A percentile compares a stretch with the other conserved stretches of the same genome.
phyloP scores from a whole-genome alignment of 1,284 basidiomycete species.

The Bjerkandera adusta region DNA sequence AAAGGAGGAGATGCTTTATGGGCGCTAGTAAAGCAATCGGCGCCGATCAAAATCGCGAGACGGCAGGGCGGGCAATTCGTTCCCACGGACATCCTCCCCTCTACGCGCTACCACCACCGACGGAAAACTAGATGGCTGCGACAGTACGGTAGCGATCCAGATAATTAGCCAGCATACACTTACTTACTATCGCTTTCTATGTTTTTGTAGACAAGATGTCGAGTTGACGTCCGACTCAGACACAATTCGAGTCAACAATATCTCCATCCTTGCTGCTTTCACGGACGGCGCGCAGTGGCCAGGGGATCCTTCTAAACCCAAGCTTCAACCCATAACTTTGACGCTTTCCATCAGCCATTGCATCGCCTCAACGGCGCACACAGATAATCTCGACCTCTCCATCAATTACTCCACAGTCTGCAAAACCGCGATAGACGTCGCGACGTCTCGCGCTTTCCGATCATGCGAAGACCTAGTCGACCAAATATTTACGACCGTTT shows the following conservation, averaged over 20 bases:
- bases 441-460: conserved; percentile 31
- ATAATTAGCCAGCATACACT: too few relatives aligned
- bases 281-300: conserved; percentile 44
- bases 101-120: too few relatives aligned
- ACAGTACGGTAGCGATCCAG: too few relatives aligned
- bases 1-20: conserved; percentile 1
- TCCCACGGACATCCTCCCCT: too few relatives aligned
- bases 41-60: too few relatives aligned
- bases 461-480: conserved; percentile 43
- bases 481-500: conserved; percentile 42
- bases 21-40: not conserved
- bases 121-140: too few relatives aligned
- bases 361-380: conserved; percentile 46
- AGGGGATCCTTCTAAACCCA: conserved; percentile 25
- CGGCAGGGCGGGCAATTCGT: too few relatives aligned
- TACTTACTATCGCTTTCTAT: too few relatives aligned
- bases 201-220: conserved; percentile 10
- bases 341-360: conserved; percentile 56
- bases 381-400: conserved; percentile 58
- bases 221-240: conserved; percentile 29
- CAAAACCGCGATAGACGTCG: conserved; percentile 29
- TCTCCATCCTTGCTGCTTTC: conserved; percentile 40
- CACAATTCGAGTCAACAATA: conserved; percentile 47
- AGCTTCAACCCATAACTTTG: conserved; percentile 57
- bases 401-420: conserved; percentile 58